A percentile compares a stretch with the other conserved stretches of the same genome.
These are phyloP conservation scores for Ophiorrhiza pumila DNA, from an alignment of 257 asterid genomes.

Conservation along the genomic window DNA sequence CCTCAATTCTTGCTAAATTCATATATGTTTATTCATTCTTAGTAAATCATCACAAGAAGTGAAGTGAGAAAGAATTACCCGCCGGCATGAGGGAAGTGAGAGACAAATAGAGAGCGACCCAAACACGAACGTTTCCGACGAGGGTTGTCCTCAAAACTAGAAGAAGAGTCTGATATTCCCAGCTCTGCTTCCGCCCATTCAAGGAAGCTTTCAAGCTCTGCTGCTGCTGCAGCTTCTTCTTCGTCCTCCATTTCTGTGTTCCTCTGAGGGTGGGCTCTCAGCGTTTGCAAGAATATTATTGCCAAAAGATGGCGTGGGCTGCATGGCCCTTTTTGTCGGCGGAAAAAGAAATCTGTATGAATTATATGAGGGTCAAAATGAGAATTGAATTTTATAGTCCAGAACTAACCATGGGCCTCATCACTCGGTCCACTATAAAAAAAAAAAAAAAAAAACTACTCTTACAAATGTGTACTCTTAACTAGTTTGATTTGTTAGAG, in stretches of 20 bases:
- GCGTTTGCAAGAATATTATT: no score
- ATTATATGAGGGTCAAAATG: no score
- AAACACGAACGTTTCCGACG: constrained; percentile 30
- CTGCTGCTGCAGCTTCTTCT: constrained; percentile 40
- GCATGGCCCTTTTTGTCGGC: no score
- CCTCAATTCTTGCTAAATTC: neutral
- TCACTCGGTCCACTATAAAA: no score
- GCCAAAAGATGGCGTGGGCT: no score
- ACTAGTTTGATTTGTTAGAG: no score
- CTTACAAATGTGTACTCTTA: no score
- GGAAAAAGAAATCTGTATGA: no score
- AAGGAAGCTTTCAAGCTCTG: constrained; percentile 50
- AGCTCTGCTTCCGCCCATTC: constrained; percentile 64
- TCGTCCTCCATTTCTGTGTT: constrained; percentile 12
- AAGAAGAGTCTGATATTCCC: constrained; percentile 57
- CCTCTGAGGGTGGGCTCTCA: neutral
- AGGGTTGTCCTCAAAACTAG: neutral
- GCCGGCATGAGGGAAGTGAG: constrained; percentile 81
- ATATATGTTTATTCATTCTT: no score
- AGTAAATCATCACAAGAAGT: neutral
- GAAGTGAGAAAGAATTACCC: constrained; percentile 39
- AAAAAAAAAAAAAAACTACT: no score
- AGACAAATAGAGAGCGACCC: constrained; percentile 48
- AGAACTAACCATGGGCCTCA: no score
- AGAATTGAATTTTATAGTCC: no score